Percentiles rank a stretch among this genome's conserved stretches.
Conservation (phyloP, 2,329 filamentous ascomycete genomes). For the Dendryphion nanum region DNA sequence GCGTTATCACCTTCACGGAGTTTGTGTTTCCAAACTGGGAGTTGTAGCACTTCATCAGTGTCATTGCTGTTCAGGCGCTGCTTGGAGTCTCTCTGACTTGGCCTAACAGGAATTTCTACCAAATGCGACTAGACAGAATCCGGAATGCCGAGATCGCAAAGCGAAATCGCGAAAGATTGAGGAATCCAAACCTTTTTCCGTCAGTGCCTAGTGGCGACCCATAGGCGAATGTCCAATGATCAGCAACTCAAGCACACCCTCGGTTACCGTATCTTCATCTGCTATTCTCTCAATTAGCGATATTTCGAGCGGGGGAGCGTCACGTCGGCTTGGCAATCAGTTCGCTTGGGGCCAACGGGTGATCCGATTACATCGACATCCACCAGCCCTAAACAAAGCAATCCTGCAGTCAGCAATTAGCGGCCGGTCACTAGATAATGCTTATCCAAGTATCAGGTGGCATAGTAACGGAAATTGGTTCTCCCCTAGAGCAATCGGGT, state of each 20-base stretch:
- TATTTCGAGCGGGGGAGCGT: slow-evolving; percentile 12
- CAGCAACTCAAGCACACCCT: not conserved
- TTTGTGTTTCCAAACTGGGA: too few relatives aligned
- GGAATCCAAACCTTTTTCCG: slow-evolving; percentile 78
- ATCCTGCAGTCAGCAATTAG: slow-evolving; percentile 39
- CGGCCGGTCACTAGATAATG: slow-evolving; percentile 14
- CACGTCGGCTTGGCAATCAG: slow-evolving; percentile 13
- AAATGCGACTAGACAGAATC: slow-evolving; percentile 77
- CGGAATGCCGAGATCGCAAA: slow-evolving; percentile 76
- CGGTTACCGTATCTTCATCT: too few relatives aligned
- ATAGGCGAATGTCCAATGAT: slow-evolving; percentile 7
- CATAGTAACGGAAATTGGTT: slow-evolving; percentile 7
- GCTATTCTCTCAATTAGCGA: slow-evolving; percentile 2
- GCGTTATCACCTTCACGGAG: too few relatives aligned
- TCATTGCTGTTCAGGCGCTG: too few relatives aligned
- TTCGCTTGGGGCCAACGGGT: slow-evolving; percentile 9
- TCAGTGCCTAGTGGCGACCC: slow-evolving; percentile 68
- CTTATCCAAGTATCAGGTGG: slow-evolving; percentile 17
- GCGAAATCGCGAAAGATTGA: slow-evolving; percentile 75
- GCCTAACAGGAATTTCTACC: slow-evolving; percentile 70
- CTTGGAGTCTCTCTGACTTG: too few relatives aligned
- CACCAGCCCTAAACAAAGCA: too few relatives aligned
- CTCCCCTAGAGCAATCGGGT: slow-evolving; percentile 11
- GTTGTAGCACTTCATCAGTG: too few relatives aligned
- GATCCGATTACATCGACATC: slow-evolving; percentile 21